These are phyloP conservation scores for Zarea fungicola DNA, from an alignment of 2,329 filamentous ascomycete species.

Conservation along the genomic window DNA sequence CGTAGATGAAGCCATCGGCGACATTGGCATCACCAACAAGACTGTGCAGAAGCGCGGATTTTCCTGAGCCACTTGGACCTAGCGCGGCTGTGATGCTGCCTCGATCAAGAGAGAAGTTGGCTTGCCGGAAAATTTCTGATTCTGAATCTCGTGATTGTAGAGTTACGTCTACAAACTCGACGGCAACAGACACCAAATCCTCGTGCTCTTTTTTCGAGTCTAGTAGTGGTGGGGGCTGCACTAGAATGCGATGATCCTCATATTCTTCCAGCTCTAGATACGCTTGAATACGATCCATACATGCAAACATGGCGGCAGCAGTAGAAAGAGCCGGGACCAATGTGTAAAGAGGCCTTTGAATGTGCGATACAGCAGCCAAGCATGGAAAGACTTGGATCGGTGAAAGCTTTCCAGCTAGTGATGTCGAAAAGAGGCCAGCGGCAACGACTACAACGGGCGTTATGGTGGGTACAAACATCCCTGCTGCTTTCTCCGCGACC, in stretches of 20 bases:
- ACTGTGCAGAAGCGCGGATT: no score
- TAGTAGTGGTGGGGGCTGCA: background rate
- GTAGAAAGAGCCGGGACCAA: background rate
- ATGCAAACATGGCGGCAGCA: background rate
- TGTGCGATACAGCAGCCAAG: background rate
- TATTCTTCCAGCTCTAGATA: background rate
- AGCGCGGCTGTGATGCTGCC: constrained; percentile 1
- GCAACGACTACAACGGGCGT: background rate
- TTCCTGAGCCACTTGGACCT: no score
- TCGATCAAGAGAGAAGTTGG: background rate
- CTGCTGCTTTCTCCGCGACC: no score
- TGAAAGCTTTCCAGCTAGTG: background rate
- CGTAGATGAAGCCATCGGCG: no score
- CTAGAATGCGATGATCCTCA: background rate
- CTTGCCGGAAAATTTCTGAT: background rate
- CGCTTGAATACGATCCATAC: background rate
- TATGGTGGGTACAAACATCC: background rate
- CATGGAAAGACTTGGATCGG: background rate
- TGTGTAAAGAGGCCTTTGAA: background rate
- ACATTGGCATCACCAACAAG: no score
- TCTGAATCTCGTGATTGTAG: background rate
- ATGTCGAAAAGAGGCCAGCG: background rate
- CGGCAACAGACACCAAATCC: background rate
- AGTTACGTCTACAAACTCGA: background rate
- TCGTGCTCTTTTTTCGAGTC: background rate